Base-by-base conservation (phyloP, 495 filamentous ascomycete species). In the Aspergillus diversus region DNA sequence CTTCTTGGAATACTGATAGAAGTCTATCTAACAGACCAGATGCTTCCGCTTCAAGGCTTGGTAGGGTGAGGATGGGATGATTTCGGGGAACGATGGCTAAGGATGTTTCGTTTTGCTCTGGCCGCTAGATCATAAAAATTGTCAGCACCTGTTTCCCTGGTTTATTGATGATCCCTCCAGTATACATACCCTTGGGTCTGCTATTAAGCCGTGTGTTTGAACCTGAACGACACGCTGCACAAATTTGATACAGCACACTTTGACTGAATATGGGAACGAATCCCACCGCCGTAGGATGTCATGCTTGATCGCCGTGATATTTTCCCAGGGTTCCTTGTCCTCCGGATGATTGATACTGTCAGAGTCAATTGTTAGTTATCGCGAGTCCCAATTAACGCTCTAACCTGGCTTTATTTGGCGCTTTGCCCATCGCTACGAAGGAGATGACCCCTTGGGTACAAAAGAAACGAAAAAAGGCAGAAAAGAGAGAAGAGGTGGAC, bases 201-300 rank as follows among this genome's bases (percentile, higher is more conserved):
- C 81, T 66, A 92, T 89, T 63, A 87, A 76, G 42, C 92, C 93
- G 13, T 88, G 89, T 7, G 93, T 97, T 73, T 99, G 94, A 7
- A 92, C 89, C 58, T 96, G 89, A 48, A 99, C 90, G 39, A 98
- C 92, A 32, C 91, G 85, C 78, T 98, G 93, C 15, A 91, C 88
- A 70, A 99, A 98, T 72, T 99, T 99, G 82, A 97, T 90, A 75
- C 95, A 97, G 81, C 92, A 94, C 70, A 97, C 84, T 70, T 89
- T 89, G 49, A 98, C 86, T 1, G 91, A 87, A 8, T 86, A 80
- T 4, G 86, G 80, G 9, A 91, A 92, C 27, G 81, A 82, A 75
- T 98, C 95, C 95, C 93, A 97, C 71, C 93, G 85, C 52, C 83
- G 87, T 61, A 97, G 74, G 59, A 99, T 93, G 55, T 88, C 90